Conservation (phyloP, 2,329 filamentous ascomycete species). For the Aureobasidium melanogenum region DNA sequence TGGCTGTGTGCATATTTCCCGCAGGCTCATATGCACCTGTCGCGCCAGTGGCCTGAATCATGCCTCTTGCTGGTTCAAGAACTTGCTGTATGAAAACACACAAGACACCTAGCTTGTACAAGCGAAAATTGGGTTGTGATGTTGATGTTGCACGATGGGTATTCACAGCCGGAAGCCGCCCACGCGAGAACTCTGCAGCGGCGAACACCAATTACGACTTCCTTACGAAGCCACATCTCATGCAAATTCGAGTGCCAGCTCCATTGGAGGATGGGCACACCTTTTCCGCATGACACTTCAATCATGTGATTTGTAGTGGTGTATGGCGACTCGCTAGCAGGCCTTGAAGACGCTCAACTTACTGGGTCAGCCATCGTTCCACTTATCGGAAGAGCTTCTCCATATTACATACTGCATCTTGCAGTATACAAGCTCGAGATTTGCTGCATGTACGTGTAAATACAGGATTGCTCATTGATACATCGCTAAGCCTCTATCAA, state of each 20-base stretch:
- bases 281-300: not conserved
- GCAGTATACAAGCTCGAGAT: not conserved
- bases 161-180: not conserved
- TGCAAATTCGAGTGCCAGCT: not conserved
- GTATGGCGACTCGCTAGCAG: constrained; percentile 1
- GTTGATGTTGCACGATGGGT: not conserved
- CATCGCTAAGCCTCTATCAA: not conserved
- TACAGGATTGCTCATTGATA: not conserved
- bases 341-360: not conserved
- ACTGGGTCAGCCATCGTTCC: not conserved
- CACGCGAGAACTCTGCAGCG: constrained; percentile 3
- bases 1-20: constrained; percentile 2
- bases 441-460: not conserved
- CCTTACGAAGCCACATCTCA: not conserved
- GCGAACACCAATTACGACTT: not conserved
- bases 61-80: not conserved
- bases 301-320: constrained; percentile 10
- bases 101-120: not conserved
- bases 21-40: not conserved
- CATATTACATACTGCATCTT: not conserved
- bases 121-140: not conserved
- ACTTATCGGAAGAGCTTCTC: not conserved
- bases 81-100: not conserved
- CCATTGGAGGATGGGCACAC: not conserved
- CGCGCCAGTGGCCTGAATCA: not conserved